Evolutionary conservation across 2,329 filamentous ascomycete species (phyloP).

Genomic region (Septoria petroselini): DNA sequence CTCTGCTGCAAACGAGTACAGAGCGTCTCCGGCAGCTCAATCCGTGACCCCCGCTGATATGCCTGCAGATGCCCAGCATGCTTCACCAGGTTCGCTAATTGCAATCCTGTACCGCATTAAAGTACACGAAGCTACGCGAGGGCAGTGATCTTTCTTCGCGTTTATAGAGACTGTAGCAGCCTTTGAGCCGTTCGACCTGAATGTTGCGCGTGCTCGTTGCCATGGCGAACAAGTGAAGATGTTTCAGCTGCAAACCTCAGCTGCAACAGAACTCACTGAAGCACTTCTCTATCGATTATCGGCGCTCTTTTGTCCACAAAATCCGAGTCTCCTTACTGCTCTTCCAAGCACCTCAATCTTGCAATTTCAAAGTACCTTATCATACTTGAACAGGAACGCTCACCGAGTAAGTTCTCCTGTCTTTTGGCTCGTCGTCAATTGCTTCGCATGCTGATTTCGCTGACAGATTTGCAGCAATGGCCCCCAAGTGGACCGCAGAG

Average conservation of each 20-base stretch:
- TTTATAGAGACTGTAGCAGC: neutral
- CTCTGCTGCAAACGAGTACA: too few relatives aligned
- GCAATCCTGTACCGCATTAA: constrained; percentile 1
- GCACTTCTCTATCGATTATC: neutral
- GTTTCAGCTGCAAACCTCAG: neutral
- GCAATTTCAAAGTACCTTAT: too few relatives aligned
- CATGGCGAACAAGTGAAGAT: neutral
- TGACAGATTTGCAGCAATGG: constrained; percentile 19
- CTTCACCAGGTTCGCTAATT: constrained; percentile 6
- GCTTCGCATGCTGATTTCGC: neutral
- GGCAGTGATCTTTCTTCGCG: neutral
- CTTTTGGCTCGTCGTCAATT: too few relatives aligned
- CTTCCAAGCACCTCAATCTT: too few relatives aligned
- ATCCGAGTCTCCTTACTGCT: too few relatives aligned
- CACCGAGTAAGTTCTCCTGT: too few relatives aligned
- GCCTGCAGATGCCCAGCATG: constrained; percentile 2
- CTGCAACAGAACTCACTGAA: neutral
- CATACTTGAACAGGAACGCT: too few relatives aligned
- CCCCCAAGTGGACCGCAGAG: constrained; percentile 27
- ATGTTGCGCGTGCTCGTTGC: constrained; percentile 1
- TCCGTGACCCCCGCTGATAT: neutral
- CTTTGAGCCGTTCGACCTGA: neutral
- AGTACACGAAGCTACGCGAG: constrained; percentile 6
- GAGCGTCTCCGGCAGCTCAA: too few relatives aligned
- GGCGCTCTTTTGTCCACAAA: too few relatives aligned